Evolutionary conservation across 2,329 filamentous ascomycete species (phyloP).

Genomic region (Calonectria leucothoes): DNA sequence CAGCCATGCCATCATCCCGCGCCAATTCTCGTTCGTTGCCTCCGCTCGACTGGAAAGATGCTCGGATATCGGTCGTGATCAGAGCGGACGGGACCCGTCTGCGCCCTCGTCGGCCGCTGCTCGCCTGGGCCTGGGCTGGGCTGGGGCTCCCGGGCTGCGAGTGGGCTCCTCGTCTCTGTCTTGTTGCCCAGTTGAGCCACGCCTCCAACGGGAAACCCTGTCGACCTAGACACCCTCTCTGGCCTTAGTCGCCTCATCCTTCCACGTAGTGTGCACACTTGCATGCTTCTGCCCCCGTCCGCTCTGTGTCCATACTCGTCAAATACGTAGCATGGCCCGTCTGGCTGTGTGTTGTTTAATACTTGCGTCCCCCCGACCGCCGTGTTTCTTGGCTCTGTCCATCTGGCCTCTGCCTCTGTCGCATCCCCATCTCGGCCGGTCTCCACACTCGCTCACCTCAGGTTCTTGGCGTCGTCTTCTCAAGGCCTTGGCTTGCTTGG

Average conservation of each 20-base stretch:
- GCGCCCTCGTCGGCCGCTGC: not conserved
- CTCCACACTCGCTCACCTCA: constrained; percentile 13
- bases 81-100: not conserved
- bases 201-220: constrained; percentile 20
- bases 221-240: constrained; percentile 11
- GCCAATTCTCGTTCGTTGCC: constrained; percentile 11
- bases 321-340: constrained; percentile 12
- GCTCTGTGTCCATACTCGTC: constrained; percentile 2
- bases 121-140: not conserved
- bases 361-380: not conserved
- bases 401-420: constrained; percentile 3
- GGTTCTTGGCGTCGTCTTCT: constrained; percentile 16
- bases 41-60: not conserved
- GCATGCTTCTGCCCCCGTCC: constrained; percentile 1
- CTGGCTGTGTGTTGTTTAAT: constrained; percentile 8
- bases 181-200: constrained; percentile 13
- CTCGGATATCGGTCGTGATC: constrained; percentile 19
- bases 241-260: constrained; percentile 20
- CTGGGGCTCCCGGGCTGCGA: constrained; percentile 2
- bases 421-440: constrained; percentile 9
- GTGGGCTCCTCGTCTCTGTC: constrained; percentile 12
- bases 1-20: constrained; percentile 17
- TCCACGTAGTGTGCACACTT: constrained; percentile 10
- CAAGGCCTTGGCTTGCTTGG: constrained; percentile 23
- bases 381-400: not conserved